Percentiles rank a stretch among this genome's conserved stretches.
These are phyloP conservation scores for Pyrenophora seminiperda DNA, from an alignment of 2,329 filamentous ascomycete species.

Conservation along the genomic window DNA sequence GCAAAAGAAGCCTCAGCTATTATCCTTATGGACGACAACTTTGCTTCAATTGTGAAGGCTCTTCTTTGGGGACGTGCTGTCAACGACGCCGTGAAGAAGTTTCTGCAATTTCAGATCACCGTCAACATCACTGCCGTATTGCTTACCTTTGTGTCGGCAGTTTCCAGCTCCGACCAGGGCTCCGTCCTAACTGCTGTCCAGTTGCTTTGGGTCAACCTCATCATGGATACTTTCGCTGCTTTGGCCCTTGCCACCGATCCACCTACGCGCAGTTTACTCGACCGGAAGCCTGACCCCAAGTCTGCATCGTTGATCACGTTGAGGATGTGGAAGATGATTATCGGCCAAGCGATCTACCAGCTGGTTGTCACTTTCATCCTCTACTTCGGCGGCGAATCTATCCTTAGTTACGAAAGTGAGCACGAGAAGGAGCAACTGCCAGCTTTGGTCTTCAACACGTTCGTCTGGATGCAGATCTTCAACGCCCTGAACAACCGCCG, in stretches of 20 bases:
- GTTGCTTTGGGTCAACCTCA: constrained; percentile 93
- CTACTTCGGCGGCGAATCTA: constrained; percentile 71
- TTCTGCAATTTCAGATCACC: constrained; percentile 69
- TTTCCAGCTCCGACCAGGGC: constrained; percentile 68
- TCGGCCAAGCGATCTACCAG: constrained; percentile 90
- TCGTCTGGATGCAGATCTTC: constrained; percentile 99
- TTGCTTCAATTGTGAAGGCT: constrained; percentile 83
- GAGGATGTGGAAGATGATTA: constrained; percentile 98
- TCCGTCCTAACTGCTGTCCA: constrained; percentile 89
- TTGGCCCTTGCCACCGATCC: constrained; percentile 88
- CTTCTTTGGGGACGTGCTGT: constrained; percentile 71
- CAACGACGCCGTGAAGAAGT: constrained; percentile 52
- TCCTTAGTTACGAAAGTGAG: constrained; percentile 63
- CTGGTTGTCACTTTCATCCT: constrained; percentile 78
- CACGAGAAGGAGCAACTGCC: constrained; percentile 60
- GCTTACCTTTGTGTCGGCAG: constrained; percentile 85
- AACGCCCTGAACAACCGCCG: constrained; percentile 98
- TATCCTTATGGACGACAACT: constrained; percentile 87
- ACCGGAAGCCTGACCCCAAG: constrained; percentile 79
- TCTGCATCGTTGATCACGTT: constrained; percentile 78
- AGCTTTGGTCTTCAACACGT: constrained; percentile 94
- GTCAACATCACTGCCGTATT: constrained; percentile 92
- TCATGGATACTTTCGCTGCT: constrained; percentile 95
- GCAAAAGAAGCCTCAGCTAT: constrained; percentile 85
- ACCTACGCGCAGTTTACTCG: constrained; percentile 78